phyloP scores from a whole-genome alignment of 1,139 yeast genomes.

The Diutina sp. region DNA sequence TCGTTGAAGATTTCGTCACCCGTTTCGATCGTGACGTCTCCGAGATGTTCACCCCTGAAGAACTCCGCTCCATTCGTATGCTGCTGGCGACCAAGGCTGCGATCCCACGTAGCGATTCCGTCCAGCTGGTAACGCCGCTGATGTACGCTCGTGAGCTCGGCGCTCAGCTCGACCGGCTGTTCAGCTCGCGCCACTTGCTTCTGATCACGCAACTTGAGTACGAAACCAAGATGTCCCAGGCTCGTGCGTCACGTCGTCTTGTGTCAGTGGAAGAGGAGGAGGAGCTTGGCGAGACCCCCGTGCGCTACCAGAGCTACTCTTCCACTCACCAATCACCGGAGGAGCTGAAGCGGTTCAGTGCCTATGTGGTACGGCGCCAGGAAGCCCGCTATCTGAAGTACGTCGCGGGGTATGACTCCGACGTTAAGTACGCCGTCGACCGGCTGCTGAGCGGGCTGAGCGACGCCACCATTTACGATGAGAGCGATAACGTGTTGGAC shows the following conservation, averaged over 20 bases:
- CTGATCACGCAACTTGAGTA: not conserved
- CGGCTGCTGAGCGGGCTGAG: conserved; percentile 1
- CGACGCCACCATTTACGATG: conserved; percentile 2
- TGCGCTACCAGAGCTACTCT: not conserved
- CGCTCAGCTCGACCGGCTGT: not conserved
- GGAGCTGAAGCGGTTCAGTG: not conserved
- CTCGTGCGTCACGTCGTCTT: not conserved
- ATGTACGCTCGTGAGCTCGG: conserved; percentile 1
- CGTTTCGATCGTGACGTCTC: not conserved
- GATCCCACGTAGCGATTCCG: not conserved
- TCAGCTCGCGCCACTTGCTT: not conserved
- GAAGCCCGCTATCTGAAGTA: not conserved
- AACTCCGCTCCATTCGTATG: not conserved
- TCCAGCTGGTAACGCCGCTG: conserved; percentile 2
- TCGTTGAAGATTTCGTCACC: not conserved
- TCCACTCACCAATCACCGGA: not conserved
- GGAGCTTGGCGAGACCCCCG: not conserved
- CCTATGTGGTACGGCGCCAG: not conserved
- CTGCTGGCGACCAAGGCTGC: not conserved
- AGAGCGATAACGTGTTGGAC: not conserved
- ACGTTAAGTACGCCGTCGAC: not conserved
- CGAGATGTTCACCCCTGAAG: not conserved
- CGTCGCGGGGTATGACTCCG: not conserved
- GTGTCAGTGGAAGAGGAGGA: not conserved
- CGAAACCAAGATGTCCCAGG: not conserved